Base-by-base conservation (phyloP, 495 filamentous ascomycete species). In the Margaritispora aquatica region DNA sequence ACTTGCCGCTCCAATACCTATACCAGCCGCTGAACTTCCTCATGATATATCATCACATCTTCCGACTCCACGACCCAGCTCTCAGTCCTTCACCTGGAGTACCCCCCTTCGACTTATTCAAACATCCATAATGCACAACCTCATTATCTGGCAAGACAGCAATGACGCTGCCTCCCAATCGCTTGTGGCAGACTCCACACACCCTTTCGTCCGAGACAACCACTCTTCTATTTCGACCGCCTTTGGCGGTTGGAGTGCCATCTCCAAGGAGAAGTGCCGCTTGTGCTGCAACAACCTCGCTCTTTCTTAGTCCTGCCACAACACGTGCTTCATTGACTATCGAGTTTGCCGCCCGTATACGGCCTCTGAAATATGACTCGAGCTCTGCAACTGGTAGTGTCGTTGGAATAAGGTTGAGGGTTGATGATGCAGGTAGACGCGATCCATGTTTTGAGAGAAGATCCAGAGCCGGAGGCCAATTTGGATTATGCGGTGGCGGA, bases 381-480 rank as follows among this genome's bases (percentile, higher is more conserved):
- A 98, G 84, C 38, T 95, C 81, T 46, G 80, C 75, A 20, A 97
- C 80, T 8, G 89, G 85, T 3, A 97, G 78, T 4, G 80, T 70
- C 55, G 89, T 80, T 0, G 94, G 94, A n/a, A 98, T 89, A 24
- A 97, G 75, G 11, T 84, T 83, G 3, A 98, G 79, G 0, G 92
- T 93, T 13, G 88, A 88, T 15, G 85, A 81, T 2, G 94, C 90
- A 0, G 96, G 92, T 22, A 98, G 82, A 15, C 94, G 88, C 22
- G 92, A 90, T 50, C 94, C 94, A 65, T 98, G 94, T 60, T 88
- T 87, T 44, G 89, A 90, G 4, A 98, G 84, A 38, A 98, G 80
- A n/a, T 84, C 81, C 11, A 98, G 79, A 4, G 94, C 94, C 1
- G 92, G 89, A 0, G 74, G 79, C 64, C 92, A 87, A 63, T 89